Percentiles rank a stretch among this genome's conserved stretches.
phyloP scores from a whole-genome alignment of 352 stramenopile genomes.

The Phytophthora ramorum region DNA sequence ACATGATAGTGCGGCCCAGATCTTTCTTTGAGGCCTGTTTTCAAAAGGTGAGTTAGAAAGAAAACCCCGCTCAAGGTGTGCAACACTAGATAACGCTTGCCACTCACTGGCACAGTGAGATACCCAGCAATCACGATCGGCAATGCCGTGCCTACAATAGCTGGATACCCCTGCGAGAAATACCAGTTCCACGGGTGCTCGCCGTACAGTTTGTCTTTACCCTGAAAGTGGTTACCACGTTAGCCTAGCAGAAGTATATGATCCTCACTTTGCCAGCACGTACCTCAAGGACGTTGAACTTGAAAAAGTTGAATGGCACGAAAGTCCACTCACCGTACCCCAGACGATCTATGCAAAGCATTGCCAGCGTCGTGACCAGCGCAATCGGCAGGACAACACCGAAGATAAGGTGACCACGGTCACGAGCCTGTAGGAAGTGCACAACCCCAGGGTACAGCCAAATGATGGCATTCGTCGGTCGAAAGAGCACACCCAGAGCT shows the following conservation, averaged over 20 bases:
- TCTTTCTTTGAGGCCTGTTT: slow-evolving; percentile 66
- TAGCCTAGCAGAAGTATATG: background rate
- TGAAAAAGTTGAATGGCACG: slow-evolving; percentile 88
- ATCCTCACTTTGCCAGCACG: background rate
- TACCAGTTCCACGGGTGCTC: slow-evolving; percentile 88
- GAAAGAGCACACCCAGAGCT: slow-evolving; percentile 81
- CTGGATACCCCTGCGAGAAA: slow-evolving; percentile 78
- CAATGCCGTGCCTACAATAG: slow-evolving; percentile 69
- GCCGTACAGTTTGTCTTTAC: slow-evolving; percentile 85
- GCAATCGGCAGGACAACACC: slow-evolving; percentile 68
- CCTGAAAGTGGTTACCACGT: slow-evolving; percentile 34
- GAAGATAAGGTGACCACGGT: slow-evolving; percentile 50
- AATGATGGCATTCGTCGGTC: slow-evolving; percentile 78
- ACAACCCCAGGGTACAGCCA: slow-evolving; percentile 76
- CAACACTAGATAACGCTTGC: background rate
- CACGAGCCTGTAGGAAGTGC: slow-evolving; percentile 57
- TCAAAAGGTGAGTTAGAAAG: background rate
- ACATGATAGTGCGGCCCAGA: slow-evolving; percentile 67
- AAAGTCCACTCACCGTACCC: slow-evolving; percentile 88
- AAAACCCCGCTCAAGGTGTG: background rate
- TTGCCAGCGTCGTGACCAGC: slow-evolving; percentile 47
- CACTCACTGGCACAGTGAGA: slow-evolving; percentile 60
- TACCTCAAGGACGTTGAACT: slow-evolving; percentile 89
- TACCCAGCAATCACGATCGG: slow-evolving; percentile 59
- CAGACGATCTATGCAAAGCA: slow-evolving; percentile 79